A percentile compares a stretch with the other conserved stretches of the same genome.
phyloP scores from a whole-genome alignment of 306 rosid genomes.

The Acacia crassicarpa region DNA sequence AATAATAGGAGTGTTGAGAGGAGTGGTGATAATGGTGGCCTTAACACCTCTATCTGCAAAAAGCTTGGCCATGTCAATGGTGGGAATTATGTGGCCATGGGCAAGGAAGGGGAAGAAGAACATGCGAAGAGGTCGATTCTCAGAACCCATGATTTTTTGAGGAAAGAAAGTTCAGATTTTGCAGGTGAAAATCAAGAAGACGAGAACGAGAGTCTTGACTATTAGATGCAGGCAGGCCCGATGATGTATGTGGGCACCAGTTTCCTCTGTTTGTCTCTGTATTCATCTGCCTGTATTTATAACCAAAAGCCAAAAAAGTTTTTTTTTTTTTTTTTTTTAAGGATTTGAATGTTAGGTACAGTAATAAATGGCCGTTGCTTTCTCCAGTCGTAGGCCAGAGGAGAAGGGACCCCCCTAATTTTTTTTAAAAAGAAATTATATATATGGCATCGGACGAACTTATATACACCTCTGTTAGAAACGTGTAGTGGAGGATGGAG shows the following conservation, averaged over 20 bases:
- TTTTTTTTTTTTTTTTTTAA: too few species aligned
- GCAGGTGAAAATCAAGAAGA: not conserved
- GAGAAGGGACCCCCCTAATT: too few species aligned
- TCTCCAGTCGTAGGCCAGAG: too few species aligned
- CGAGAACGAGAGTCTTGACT: too few species aligned
- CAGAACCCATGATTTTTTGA: not conserved
- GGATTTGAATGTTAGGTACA: not conserved
- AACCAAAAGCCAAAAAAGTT: too few species aligned
- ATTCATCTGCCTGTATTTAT: too few species aligned
- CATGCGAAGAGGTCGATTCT: constrained; percentile 17
- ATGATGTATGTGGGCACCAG: not conserved
- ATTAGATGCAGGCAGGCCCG: not conserved
- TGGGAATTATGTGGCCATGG: constrained; percentile 40
- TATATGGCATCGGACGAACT: too few species aligned
- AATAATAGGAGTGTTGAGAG: constrained; percentile 31
- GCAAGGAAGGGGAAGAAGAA: constrained; percentile 52
- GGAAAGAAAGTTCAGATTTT: not conserved
- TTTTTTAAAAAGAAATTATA: too few species aligned
- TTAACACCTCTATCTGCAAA: constrained; percentile 36
- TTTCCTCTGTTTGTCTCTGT: not conserved
- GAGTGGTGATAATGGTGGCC: constrained; percentile 54
- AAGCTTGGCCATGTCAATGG: constrained; percentile 40
- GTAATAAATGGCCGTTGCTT: too few species aligned
- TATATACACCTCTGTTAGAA: too few species aligned
- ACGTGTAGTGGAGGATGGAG: too few species aligned